These are phyloP conservation scores for Lachancea sp. DNA, from an alignment of 805 yeast genomes.

Conservation along the genomic window DNA sequence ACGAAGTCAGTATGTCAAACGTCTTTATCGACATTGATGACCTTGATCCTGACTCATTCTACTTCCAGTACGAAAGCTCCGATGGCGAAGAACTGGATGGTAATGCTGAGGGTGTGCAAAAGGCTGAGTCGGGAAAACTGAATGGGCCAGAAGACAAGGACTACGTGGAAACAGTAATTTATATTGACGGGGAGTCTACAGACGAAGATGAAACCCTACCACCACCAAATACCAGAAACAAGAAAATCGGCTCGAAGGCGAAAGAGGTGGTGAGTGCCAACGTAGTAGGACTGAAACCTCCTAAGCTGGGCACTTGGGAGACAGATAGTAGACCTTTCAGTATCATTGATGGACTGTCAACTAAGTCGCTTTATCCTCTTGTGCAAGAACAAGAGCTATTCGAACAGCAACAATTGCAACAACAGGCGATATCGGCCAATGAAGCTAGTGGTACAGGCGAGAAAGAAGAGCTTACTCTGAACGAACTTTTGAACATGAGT, in stretches of 20 bases:
- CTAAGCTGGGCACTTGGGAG: slow-evolving; percentile 88
- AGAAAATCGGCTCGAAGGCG: slow-evolving; percentile 65
- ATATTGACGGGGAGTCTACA: slow-evolving; percentile 79
- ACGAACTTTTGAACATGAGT: slow-evolving; percentile 81
- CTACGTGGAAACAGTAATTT: slow-evolving; percentile 30
- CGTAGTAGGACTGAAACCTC: slow-evolving; percentile 81
- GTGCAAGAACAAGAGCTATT: slow-evolving; percentile 30
- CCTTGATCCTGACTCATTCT: slow-evolving; percentile 33
- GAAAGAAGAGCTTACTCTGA: slow-evolving; percentile 48
- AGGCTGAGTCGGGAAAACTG: slow-evolving; percentile 12
- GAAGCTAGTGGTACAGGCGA: slow-evolving; percentile 26
- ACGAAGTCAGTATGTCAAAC: slow-evolving; percentile 37
- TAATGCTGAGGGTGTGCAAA: slow-evolving; percentile 7
- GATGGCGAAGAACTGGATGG: slow-evolving; percentile 20
- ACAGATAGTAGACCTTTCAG: slow-evolving; percentile 82
- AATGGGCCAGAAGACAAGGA: slow-evolving; percentile 28
- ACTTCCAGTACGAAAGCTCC: slow-evolving; percentile 43
- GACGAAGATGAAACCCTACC: slow-evolving; percentile 89
- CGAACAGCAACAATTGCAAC: slow-evolving; percentile 19
- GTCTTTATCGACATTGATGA: slow-evolving; percentile 36
- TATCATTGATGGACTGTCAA: slow-evolving; percentile 88
- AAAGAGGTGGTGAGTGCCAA: slow-evolving; percentile 89
- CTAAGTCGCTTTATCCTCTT: slow-evolving; percentile 67
- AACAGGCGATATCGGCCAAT: slow-evolving; percentile 11
- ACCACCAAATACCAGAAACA: slow-evolving; percentile 48